phyloP scores from a whole-genome alignment of 164 flowering plant species.

The Taxillus chinensis region DNA sequence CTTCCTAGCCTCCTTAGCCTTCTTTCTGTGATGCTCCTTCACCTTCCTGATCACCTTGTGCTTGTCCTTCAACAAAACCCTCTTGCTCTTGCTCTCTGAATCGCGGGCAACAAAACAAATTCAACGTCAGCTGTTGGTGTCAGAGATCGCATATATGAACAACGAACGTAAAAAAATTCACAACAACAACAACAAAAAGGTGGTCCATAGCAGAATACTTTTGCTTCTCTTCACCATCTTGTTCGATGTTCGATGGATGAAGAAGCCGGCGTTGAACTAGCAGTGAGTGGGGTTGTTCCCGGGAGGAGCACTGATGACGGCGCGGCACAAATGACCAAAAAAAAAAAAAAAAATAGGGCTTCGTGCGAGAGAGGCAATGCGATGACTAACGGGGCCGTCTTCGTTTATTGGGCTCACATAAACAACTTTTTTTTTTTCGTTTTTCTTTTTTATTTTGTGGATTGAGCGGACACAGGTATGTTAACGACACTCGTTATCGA shows the following conservation, averaged over 20 bases:
- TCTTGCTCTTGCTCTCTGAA: slow-evolving; percentile 87
- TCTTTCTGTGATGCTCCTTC: slow-evolving; percentile 89
- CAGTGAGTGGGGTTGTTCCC: too few relatives aligned
- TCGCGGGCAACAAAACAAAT: slow-evolving; percentile 9
- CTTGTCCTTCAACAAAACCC: slow-evolving; percentile 75
- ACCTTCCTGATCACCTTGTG: slow-evolving; percentile 75
- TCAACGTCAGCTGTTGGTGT: not conserved
- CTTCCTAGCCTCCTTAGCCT: slow-evolving; percentile 92
- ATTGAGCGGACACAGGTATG: too few relatives aligned
- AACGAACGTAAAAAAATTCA: not conserved
- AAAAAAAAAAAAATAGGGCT: too few relatives aligned
- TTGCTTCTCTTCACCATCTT: slow-evolving; percentile 42
- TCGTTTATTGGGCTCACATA: too few relatives aligned
- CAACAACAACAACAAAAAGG: not conserved
- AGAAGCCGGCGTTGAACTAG: too few relatives aligned
- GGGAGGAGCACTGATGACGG: too few relatives aligned
- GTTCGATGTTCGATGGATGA: not conserved
- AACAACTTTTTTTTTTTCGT: too few relatives aligned
- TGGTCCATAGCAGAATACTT: slow-evolving; percentile 18
- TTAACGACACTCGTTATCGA: too few relatives aligned
- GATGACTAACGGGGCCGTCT: too few relatives aligned
- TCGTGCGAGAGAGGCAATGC: too few relatives aligned
- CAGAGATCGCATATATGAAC: not conserved
- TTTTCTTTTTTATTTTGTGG: too few relatives aligned
- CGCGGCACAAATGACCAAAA: too few relatives aligned